phyloP scores from a whole-genome alignment of 2,329 filamentous ascomycete species.

The Parasarocladium wereldwijsianum region DNA sequence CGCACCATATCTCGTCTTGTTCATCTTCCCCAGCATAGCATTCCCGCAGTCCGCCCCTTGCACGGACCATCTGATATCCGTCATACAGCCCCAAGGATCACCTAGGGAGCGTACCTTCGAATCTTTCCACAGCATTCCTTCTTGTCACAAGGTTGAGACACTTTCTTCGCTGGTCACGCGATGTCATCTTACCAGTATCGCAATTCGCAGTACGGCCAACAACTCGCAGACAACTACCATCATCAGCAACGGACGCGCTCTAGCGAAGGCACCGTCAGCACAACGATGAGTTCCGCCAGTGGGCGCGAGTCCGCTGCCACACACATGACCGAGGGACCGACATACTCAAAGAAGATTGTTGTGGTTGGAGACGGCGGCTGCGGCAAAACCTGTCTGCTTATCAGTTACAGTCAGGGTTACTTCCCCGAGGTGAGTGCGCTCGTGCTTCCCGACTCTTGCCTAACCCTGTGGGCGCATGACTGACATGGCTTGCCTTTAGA shows the following conservation, averaged over 20 bases:
- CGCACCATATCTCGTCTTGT: no score
- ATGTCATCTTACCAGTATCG: constrained; percentile 42
- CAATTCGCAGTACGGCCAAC: constrained; percentile 33
- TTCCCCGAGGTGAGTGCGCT: constrained; percentile 73
- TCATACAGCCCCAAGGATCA: no score
- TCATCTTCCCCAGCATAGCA: no score
- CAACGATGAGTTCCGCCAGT: constrained; percentile 60
- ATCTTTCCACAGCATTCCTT: constrained; percentile 4
- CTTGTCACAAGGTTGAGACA: no score
- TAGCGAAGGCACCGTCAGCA: constrained; percentile 84
- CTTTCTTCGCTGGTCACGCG: constrained; percentile 6
- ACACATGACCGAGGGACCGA: constrained; percentile 75
- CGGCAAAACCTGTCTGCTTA: constrained; percentile 95
- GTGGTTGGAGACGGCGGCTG: constrained; percentile 96
- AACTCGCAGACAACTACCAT: constrained; percentile 20
- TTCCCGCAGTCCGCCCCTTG: no score
- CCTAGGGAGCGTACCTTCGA: no score
- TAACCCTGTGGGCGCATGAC: constrained; percentile 5
- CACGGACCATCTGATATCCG: no score
- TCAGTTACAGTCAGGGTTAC: constrained; percentile 97
- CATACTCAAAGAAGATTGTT: constrained; percentile 98
- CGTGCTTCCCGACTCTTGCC: neutral
- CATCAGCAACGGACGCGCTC: constrained; percentile 46
- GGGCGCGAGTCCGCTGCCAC: constrained; percentile 68
- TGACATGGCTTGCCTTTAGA: constrained; percentile 40